Percentiles rank a stretch among this genome's conserved stretches.
Evolutionary conservation across 495 filamentous ascomycete genomes (phyloP).

Genomic region (Copromyces sp.): DNA sequence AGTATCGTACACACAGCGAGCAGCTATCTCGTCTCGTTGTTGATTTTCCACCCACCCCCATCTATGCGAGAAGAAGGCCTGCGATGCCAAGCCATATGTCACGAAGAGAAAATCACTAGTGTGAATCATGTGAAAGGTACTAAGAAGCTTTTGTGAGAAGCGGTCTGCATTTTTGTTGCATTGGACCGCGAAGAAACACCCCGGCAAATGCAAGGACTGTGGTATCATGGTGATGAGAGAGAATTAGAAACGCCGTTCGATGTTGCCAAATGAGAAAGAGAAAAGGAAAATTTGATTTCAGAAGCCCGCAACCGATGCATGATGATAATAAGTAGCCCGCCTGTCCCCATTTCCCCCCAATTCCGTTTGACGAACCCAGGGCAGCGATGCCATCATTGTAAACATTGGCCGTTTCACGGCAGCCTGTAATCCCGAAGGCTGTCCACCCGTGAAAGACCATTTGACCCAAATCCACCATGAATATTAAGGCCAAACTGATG

Average conservation of each 20-base stretch:
- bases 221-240: constrained; percentile 19
- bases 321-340: constrained; percentile 11
- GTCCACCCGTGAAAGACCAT: constrained; percentile 17
- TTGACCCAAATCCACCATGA: constrained; percentile 10
- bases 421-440: constrained; percentile 13
- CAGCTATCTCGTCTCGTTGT: not conserved
- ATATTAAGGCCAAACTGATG: constrained; percentile 18
- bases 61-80: not conserved
- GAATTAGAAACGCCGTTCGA: constrained; percentile 5
- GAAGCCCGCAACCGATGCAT: constrained; percentile 5
- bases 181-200: not conserved
- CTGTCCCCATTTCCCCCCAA: constrained; percentile 1
- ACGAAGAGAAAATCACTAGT: not conserved
- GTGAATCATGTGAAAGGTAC: not conserved
- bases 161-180: not conserved
- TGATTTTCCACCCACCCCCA: not conserved
- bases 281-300: constrained; percentile 9
- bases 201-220: constrained; percentile 6
- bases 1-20: not conserved
- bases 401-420: constrained; percentile 22
- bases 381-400: constrained; percentile 29
- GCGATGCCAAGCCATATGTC: not conserved
- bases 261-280: constrained; percentile 6
- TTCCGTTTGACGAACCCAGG: constrained; percentile 7
- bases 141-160: not conserved